Evolutionary conservation across 345 rosid genomes (phyloP), one percentile per base, ranked within the genome.

Genomic region (Mangifera indica): DNA sequence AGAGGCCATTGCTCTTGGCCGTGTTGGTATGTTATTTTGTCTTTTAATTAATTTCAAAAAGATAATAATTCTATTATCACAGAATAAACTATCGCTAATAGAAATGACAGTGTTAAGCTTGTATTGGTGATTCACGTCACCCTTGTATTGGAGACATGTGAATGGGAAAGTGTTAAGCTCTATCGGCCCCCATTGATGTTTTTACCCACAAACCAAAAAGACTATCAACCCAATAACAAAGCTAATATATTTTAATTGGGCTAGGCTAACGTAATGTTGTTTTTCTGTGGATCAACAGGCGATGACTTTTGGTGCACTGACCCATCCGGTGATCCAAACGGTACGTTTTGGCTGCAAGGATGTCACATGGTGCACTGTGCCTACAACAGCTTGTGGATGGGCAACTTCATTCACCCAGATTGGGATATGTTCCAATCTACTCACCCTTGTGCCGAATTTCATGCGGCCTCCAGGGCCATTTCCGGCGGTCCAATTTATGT

Each of bases 361-460:
- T 92, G 99, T 76, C 99, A 95, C 80, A 95, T 92, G 99, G 99
- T 95, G 14, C 98, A 95, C 5, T 92, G 99, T 76, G 99, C 99
- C n/a, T 95, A 89, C 83, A 95, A 92, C 81, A 95, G 99, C 74
- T 76, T 95, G 57, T 95, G 99, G 99, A 95, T 95, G 97, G 97
- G 99, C 77, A 95, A 92, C 61, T 95, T 95, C 78, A 95, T 95
- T 58, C 99, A 92, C 71, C 99, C 99, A 9, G 98, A 95, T 68
- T 95, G 99, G 99, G 99, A 92, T 83, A 92, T 95, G 99, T 95
- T 95, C 85, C 99, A 92, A 69, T 89, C 99, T 4, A 91, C 98
- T 7, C 98, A 95, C 74, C 96, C 97, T 26, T 95, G 96, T 80
- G 97, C 96, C 3, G 93, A 87, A 76, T 95, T 92, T 81, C 98